Evolutionary conservation across 148 eudicot genomes (phyloP), one percentile per base, ranked within the genome.

Genomic region (Camellia japonica): DNA sequence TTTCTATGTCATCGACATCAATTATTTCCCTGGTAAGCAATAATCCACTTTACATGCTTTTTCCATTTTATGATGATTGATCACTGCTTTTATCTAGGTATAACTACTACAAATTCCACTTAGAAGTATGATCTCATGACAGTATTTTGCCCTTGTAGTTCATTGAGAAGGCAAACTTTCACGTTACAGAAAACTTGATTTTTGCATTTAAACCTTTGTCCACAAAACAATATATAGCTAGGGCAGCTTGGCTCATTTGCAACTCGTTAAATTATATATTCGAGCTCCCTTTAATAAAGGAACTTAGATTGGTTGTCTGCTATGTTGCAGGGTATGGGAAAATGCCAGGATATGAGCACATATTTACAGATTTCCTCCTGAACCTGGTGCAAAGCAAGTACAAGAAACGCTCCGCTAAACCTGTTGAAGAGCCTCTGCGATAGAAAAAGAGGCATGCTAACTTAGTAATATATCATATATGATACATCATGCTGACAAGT

Each of bases 311-410:
- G 20, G 16, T 19, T 15, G 44, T 72, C 13, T 68, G n/a, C 77
- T 8, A 68, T 58, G 46, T 65, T 78, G 82, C 93, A 95, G 98
- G 98, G 59, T 94, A 93, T 60, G 97, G 97, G 52, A 94, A 94
- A 87, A 91, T 94, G 95, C 97, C 98, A 71, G 97, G 88, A 68
- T 94, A 94, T 30, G 97, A 93, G 86, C 95, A 94, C 80, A 90
- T 94, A 74, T 93, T 94, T 68, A 94, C 98, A 12, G 98, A 94
- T 81, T 94, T 94, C 78, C 88, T 93, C 65, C 87, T 95, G 85
- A 82, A 86, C 72, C 83, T 94, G 79, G 87, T 55, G 15, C 73
- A 88, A 58, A 85, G 78, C 85, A 91, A 90, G 80, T 86, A 86
- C 80, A 81, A 78, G 62, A 68, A 82, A 80, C 79, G 80, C 58